Conservation (phyloP, 1,139 yeast genomes). For the Zygoascus hellenicus region DNA sequence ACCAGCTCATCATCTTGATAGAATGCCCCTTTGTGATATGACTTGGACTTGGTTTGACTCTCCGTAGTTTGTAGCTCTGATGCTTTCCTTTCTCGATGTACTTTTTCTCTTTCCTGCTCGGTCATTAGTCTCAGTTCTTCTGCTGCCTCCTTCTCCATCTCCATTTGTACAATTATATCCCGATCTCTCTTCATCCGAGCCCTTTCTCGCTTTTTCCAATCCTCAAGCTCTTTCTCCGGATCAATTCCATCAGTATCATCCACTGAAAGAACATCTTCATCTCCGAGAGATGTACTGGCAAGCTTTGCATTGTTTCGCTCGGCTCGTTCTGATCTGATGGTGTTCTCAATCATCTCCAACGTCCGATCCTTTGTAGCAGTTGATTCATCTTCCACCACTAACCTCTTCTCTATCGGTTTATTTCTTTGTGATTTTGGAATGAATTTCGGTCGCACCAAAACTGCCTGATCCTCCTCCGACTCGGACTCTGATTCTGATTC, state of each 20-base stretch:
- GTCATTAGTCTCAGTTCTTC: constrained; percentile 31
- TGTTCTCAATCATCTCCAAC: constrained; percentile 20
- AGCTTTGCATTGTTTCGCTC: constrained; percentile 15
- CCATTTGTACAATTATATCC: constrained; percentile 34
- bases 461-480: constrained; percentile 10
- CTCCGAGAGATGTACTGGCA: constrained; percentile 20
- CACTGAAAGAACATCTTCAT: constrained; percentile 30
- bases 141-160: constrained; percentile 39
- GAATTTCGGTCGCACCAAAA: constrained; percentile 25
- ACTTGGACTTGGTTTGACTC: constrained; percentile 16
- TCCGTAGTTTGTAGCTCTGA: constrained; percentile 13
- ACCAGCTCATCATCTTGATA: constrained; percentile 33
- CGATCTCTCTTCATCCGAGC: constrained; percentile 43
- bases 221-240: constrained; percentile 42
- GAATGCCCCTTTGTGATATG: constrained; percentile 36
- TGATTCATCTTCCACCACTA: background rate
- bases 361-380: constrained; percentile 15
- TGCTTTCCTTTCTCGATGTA: constrained; percentile 25
- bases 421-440: constrained; percentile 23
- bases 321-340: constrained; percentile 20
- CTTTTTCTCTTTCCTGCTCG: constrained; percentile 29
- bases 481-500: constrained; percentile 14
- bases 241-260: constrained; percentile 55
- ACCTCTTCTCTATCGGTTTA: background rate
- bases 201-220: constrained; percentile 45